Conservation (phyloP, 129 eudicot species). For the Flaveria trinervia region DNA sequence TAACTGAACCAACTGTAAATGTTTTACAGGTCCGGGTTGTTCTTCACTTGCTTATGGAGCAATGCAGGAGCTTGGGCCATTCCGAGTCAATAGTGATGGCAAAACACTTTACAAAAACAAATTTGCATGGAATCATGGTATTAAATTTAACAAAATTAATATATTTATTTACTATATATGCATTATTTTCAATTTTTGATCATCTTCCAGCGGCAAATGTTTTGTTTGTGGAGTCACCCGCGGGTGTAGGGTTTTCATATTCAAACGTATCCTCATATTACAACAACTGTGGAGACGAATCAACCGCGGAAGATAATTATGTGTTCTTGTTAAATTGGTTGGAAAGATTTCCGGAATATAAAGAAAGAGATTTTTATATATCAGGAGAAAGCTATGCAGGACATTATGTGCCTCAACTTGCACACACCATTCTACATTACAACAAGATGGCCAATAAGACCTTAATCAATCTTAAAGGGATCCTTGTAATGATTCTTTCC, state of each 20-base stretch:
- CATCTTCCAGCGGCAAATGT: slow-evolving; percentile 59
- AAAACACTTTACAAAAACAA: slow-evolving; percentile 63
- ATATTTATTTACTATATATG: not conserved
- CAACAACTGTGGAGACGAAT: slow-evolving; percentile 43
- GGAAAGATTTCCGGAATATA: slow-evolving; percentile 69
- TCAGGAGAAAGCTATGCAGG: slow-evolving; percentile 89
- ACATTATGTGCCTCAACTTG: slow-evolving; percentile 93
- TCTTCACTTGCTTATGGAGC: slow-evolving; percentile 90
- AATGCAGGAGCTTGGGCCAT: slow-evolving; percentile 88
- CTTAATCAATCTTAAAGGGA: slow-evolving; percentile 79
- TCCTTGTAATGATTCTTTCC: slow-evolving; percentile 49
- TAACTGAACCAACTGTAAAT: not conserved
- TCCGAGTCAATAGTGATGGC: slow-evolving; percentile 74
- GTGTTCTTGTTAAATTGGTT: slow-evolving; percentile 75
- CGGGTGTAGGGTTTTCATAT: slow-evolving; percentile 82
- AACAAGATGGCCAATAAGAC: slow-evolving; percentile 53
- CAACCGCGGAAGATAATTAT: slow-evolving; percentile 56
- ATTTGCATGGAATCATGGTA: slow-evolving; percentile 74
- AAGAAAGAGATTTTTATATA: slow-evolving; percentile 62
- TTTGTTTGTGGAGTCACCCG: slow-evolving; percentile 84
- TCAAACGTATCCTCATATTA: slow-evolving; percentile 57
- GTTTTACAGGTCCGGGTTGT: slow-evolving; percentile 70
- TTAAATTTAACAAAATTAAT: not conserved
- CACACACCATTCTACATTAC: slow-evolving; percentile 58
- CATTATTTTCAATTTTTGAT: not conserved